These are phyloP conservation scores for Panicum virgatum DNA, from an alignment of 202 grass and related monocot species.

Conservation along the genomic window DNA sequence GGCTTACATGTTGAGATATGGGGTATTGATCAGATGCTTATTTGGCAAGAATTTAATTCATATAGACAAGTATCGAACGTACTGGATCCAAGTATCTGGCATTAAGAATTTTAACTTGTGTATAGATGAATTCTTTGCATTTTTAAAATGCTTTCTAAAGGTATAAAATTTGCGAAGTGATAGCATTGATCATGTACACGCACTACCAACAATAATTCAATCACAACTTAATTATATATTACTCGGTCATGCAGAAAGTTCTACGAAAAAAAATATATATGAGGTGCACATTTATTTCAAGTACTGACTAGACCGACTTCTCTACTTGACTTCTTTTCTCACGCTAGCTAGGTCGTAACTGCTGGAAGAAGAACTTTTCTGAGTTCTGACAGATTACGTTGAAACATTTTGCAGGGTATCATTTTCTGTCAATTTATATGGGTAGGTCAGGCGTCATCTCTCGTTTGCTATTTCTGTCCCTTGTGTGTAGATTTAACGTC, in stretches of 20 bases:
- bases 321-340: background rate
- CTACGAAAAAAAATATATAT: slow-evolving; percentile 1
- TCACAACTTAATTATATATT: background rate
- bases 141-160: background rate
- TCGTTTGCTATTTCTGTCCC: background rate
- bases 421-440: slow-evolving; percentile 21
- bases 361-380: slow-evolving; percentile 28
- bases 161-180: background rate
- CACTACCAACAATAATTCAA: background rate
- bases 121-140: background rate
- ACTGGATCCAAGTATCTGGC: background rate
- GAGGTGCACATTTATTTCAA: background rate
- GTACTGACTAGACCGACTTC: slow-evolving; percentile 6
- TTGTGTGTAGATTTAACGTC: background rate
- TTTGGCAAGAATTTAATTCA: background rate
- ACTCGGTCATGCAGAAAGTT: background rate
- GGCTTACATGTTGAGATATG: background rate
- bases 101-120: background rate
- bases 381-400: background rate
- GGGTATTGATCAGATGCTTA: background rate
- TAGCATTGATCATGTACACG: background rate
- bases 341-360: background rate
- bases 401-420: background rate
- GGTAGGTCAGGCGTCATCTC: background rate
- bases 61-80: background rate